These are phyloP conservation scores for Paralagenidium karlingii DNA, from an alignment of 352 stramenopile genomes.

Conservation along the genomic window DNA sequence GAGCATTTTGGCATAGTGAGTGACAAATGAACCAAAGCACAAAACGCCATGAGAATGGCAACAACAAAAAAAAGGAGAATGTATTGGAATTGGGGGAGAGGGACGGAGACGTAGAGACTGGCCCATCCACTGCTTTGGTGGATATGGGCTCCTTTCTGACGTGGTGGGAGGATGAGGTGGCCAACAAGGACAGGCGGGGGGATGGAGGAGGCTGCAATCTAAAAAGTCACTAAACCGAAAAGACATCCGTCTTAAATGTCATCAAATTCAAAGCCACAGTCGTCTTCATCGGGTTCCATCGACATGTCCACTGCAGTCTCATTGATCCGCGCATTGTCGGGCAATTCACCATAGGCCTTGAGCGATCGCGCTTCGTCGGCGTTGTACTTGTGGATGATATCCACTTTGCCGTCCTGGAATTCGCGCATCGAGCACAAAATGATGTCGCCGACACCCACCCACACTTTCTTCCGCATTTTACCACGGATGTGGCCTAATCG, in stretches of 20 bases:
- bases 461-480: slow-evolving; percentile 99
- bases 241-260: slow-evolving; percentile 65
- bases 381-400: slow-evolving; percentile 99
- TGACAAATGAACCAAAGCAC: too few species aligned
- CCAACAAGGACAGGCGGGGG: too few species aligned
- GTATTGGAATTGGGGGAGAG: too few species aligned
- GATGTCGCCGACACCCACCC: slow-evolving; percentile 97
- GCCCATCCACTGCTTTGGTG: too few species aligned
- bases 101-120: too few species aligned
- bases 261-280: slow-evolving; percentile 86
- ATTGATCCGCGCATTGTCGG: slow-evolving; percentile 91
- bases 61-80: too few species aligned
- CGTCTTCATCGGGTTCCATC: slow-evolving; percentile 76
- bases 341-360: slow-evolving; percentile 98
- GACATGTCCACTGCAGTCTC: slow-evolving; percentile 81
- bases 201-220: too few species aligned
- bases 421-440: slow-evolving; percentile 98
- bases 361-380: slow-evolving; percentile 96
- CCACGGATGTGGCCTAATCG: slow-evolving; percentile 97
- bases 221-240: too few species aligned
- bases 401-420: slow-evolving; percentile 99
- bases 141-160: too few species aligned
- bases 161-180: too few species aligned
- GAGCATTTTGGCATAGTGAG: too few species aligned
- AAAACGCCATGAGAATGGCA: too few species aligned